Percentiles rank a stretch among this genome's conserved stretches.
phyloP scores from a whole-genome alignment of 495 filamentous ascomycete species.

The Pseudomonodictys pantanalensis region DNA sequence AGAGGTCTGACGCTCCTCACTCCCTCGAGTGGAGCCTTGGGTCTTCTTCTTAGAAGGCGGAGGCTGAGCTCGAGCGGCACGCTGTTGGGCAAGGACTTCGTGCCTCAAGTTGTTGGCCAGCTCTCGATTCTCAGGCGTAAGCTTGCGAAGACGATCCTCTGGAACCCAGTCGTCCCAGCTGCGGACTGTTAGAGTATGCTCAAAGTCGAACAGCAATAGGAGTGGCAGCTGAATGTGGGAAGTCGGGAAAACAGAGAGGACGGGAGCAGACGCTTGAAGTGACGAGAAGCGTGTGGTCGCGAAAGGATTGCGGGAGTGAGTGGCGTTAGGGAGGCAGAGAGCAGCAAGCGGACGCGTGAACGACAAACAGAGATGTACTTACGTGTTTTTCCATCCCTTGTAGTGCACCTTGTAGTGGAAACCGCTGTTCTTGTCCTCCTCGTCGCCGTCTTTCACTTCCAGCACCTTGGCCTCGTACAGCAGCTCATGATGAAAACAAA shows the following conservation, averaged over 20 bases:
- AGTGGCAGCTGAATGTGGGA: neutral
- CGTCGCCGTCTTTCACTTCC: conserved; percentile 62
- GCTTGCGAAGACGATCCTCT: conserved; percentile 89
- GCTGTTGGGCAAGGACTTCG: conserved; percentile 56
- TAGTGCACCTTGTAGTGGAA: conserved; percentile 92
- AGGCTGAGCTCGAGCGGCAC: conserved; percentile 25
- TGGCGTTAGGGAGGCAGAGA: neutral
- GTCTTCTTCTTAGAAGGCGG: conserved; percentile 56
- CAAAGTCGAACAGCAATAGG: too few relatives aligned
- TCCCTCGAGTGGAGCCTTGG: conserved; percentile 70
- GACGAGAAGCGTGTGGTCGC: neutral
- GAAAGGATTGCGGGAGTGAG: neutral
- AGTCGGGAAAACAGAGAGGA: neutral
- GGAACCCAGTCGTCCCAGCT: conserved; percentile 99
- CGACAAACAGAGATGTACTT: conserved; percentile 43
- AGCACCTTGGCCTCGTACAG: conserved; percentile 96
- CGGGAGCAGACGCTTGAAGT: neutral
- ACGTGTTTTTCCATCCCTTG: conserved; percentile 98
- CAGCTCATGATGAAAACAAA: conserved; percentile 95
- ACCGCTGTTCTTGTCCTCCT: conserved; percentile 68
- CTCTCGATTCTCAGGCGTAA: conserved; percentile 89
- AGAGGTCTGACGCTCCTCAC: conserved; percentile 77
- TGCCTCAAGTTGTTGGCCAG: conserved; percentile 66
- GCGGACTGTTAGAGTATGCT: conserved; percentile 9
- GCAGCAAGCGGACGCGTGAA: conserved; percentile 11